phyloP scores from a whole-genome alignment of 306 rosid species.

The Pyrus bretschneideri region DNA sequence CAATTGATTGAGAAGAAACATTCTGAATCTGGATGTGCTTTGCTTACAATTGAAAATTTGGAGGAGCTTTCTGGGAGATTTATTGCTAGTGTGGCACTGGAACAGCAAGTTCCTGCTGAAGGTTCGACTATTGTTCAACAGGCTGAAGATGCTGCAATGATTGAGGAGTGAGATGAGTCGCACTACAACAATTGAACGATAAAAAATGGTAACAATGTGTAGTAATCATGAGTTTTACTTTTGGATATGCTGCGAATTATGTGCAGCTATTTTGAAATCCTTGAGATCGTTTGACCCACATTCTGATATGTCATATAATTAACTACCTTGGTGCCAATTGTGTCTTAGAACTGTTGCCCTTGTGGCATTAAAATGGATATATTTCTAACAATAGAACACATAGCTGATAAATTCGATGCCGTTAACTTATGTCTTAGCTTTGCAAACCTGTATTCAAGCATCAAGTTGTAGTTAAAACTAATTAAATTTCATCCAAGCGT shows the following conservation, averaged over 20 bases:
- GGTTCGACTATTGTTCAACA: constrained; percentile 54
- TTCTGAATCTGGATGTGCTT: background rate
- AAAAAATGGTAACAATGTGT: background rate
- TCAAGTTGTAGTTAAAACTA: background rate
- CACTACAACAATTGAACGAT: constrained; percentile 46
- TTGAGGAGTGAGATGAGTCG: constrained; percentile 31
- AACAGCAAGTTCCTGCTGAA: constrained; percentile 57
- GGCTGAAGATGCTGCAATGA: constrained; percentile 52
- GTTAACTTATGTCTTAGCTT: background rate
- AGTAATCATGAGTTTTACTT: background rate
- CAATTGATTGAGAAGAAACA: background rate
- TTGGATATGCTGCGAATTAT: background rate
- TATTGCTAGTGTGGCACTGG: constrained; percentile 47
- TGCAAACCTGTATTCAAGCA: background rate
- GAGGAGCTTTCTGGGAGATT: constrained; percentile 6
- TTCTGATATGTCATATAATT: too few relatives aligned
- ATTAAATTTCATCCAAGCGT: background rate
- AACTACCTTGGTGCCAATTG: background rate
- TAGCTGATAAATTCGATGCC: background rate
- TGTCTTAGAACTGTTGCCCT: background rate
- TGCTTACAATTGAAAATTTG: background rate
- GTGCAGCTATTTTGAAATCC: background rate
- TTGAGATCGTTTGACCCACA: background rate
- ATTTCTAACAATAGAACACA: background rate
- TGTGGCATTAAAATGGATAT: background rate